Percentiles rank a stretch among this genome's conserved stretches.
Evolutionary conservation across 768 basidiomycete species (phyloP).

Genomic region (Trametes cinnabarina): DNA sequence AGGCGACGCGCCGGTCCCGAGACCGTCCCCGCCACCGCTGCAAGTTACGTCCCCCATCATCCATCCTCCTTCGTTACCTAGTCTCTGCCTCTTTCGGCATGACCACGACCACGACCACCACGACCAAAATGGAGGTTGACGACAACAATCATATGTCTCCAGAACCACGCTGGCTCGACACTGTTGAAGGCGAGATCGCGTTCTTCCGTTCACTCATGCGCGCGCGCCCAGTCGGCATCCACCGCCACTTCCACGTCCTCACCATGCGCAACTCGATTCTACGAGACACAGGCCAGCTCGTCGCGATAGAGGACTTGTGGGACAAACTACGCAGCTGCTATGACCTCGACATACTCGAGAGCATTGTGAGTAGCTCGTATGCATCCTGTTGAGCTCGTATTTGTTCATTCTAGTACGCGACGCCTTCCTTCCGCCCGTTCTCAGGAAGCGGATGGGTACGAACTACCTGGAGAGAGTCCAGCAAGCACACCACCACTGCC

Average conservation of each 20-base stretch:
- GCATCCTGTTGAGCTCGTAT: not conserved
- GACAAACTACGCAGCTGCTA: constrained; percentile 69
- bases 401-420: not conserved
- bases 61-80: not conserved
- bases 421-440: not conserved
- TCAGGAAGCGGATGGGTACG: constrained; percentile 46
- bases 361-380: constrained; percentile 42
- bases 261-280: constrained; percentile 69
- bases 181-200: constrained; percentile 78
- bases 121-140: constrained; percentile 19
- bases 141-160: not conserved
- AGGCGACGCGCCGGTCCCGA: not conserved
- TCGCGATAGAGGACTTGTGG: constrained; percentile 70
- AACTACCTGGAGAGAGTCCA: constrained; percentile 17
- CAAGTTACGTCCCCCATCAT: not conserved
- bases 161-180: constrained; percentile 51
- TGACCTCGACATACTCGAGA: constrained; percentile 72
- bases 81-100: not conserved
- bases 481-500: constrained; percentile 27
- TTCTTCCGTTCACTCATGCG: constrained; percentile 83
- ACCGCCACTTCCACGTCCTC: constrained; percentile 80
- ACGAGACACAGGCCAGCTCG: constrained; percentile 62
- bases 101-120: not conserved
- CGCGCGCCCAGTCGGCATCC: constrained; percentile 77
- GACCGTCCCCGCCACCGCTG: not conserved